A percentile compares a stretch with the other conserved stretches of the same genome.
Evolutionary conservation across 2,329 filamentous ascomycete genomes (phyloP).

Genomic region (Iodosphaeria phyllophila): DNA sequence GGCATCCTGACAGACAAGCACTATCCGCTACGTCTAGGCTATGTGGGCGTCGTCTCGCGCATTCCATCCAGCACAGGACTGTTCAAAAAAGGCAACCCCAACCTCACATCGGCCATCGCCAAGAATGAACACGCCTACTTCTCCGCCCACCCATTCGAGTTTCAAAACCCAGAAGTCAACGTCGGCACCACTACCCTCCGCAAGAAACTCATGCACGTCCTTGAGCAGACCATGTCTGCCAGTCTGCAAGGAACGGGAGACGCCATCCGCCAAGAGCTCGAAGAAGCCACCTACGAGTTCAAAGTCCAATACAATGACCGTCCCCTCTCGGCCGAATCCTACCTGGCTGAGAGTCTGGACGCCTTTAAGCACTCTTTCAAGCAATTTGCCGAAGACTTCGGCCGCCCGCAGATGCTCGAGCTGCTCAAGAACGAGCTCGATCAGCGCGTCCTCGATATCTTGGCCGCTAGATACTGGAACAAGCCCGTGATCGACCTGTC

Average conservation of each 20-base stretch:
- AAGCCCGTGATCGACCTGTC: conserved; percentile 77
- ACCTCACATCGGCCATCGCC: conserved; percentile 62
- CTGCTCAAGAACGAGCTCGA: conserved; percentile 85
- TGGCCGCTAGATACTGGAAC: conserved; percentile 95
- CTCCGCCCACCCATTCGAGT: conserved; percentile 62
- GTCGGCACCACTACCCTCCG: conserved; percentile 76
- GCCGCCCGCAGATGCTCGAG: conserved; percentile 72
- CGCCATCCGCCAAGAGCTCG: conserved; percentile 83
- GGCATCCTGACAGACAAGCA: conserved; percentile 73
- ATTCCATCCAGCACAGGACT: conserved; percentile 52
- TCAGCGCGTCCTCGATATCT: conserved; percentile 80
- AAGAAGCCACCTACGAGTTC: conserved; percentile 95
- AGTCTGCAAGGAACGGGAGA: conserved; percentile 80
- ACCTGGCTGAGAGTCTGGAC: conserved; percentile 86
- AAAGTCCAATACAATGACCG: conserved; percentile 99
- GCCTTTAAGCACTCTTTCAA: conserved; percentile 98
- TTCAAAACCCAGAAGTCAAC: conserved; percentile 53
- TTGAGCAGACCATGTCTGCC: conserved; percentile 93
- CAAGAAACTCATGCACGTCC: conserved; percentile 91
- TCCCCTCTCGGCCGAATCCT: conserved; percentile 85
- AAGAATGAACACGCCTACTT: conserved; percentile 86
- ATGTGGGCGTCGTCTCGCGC: conserved; percentile 85
- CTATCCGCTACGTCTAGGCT: conserved; percentile 86
- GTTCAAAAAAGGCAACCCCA: conserved; percentile 67
- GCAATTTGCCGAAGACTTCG: conserved; percentile 77